phyloP scores from a whole-genome alignment of 2,329 filamentous ascomycete genomes.

The Mycosphaerella sp. region DNA sequence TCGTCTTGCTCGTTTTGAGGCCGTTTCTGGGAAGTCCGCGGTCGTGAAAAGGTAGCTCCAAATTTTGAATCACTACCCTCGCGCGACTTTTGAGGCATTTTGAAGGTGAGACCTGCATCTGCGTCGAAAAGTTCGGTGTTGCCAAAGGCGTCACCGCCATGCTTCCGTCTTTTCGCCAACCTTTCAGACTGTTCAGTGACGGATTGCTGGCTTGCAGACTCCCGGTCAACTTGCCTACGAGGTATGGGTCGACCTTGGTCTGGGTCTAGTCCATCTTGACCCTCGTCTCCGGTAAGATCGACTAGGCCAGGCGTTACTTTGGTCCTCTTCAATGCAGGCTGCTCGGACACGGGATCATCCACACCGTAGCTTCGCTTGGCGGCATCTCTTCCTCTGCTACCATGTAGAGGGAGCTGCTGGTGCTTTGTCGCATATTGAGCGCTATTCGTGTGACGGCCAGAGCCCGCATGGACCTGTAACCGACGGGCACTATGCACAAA shows the following conservation, averaged over 20 bases:
- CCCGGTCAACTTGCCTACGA: neutral
- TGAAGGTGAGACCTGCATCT: neutral
- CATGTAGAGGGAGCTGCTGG: neutral
- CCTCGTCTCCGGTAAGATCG: neutral
- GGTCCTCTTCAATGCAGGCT: neutral
- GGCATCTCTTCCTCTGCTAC: constrained; percentile 1
- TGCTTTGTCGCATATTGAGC: neutral
- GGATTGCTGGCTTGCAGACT: constrained; percentile 1
- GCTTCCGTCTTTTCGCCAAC: neutral
- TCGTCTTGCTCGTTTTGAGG: neutral
- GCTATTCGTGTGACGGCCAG: neutral
- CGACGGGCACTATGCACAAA: neutral
- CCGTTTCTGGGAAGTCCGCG: neutral
- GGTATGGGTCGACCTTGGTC: neutral
- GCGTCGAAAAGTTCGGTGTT: neutral
- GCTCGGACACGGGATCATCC: neutral
- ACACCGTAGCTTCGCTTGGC: no score
- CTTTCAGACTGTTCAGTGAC: neutral
- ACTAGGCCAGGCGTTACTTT: neutral
- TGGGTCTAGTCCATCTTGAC: neutral
- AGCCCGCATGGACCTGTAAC: neutral
- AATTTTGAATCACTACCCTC: neutral
- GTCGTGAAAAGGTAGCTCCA: neutral
- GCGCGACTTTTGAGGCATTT: neutral
- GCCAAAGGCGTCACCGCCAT: constrained; percentile 3